These are phyloP conservation scores for Papiliotrema flavescens DNA, from an alignment of 1,284 basidiomycete species.

Conservation along the genomic window DNA sequence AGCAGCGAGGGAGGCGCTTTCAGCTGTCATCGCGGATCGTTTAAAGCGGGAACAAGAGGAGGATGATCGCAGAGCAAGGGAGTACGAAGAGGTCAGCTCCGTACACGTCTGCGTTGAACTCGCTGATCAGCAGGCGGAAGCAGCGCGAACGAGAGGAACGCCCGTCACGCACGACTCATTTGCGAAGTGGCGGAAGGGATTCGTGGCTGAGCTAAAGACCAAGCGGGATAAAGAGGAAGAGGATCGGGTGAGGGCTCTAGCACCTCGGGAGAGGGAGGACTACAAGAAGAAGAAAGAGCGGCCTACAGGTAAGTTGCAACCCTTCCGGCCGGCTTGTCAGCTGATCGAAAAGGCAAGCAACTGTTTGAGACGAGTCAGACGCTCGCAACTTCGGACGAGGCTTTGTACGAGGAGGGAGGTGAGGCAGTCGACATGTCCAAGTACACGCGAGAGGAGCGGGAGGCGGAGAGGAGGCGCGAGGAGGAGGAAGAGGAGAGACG, in stretches of 20 bases:
- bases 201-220: conserved; percentile 63
- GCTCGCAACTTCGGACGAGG: conserved; percentile 66
- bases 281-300: conserved; percentile 64
- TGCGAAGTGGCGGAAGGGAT: conserved; percentile 72
- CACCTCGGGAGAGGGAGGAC: conserved; percentile 85
- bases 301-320: conserved; percentile 59
- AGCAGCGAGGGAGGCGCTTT: conserved; percentile 75
- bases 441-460: conserved; percentile 66
- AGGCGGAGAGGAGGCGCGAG: conserved; percentile 61
- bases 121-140: conserved; percentile 64
- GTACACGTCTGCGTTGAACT: not conserved
- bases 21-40: conserved; percentile 60
- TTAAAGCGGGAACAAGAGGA: conserved; percentile 59
- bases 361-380: conserved; percentile 77
- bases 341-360: conserved; percentile 63
- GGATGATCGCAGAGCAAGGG: conserved; percentile 67
- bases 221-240: conserved; percentile 71
- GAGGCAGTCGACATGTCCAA: conserved; percentile 81
- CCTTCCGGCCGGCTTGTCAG: not conserved
- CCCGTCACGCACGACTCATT: conserved; percentile 81
- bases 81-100: conserved; percentile 65
- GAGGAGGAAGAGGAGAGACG: conserved; percentile 52
- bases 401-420: conserved; percentile 69
- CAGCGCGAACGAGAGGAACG: conserved; percentile 82
- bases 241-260: conserved; percentile 70